Evolutionary conservation across 176 grass and related monocot genomes (phyloP), one percentile per base, ranked within the genome.

Genomic region (Zea luxurians): DNA sequence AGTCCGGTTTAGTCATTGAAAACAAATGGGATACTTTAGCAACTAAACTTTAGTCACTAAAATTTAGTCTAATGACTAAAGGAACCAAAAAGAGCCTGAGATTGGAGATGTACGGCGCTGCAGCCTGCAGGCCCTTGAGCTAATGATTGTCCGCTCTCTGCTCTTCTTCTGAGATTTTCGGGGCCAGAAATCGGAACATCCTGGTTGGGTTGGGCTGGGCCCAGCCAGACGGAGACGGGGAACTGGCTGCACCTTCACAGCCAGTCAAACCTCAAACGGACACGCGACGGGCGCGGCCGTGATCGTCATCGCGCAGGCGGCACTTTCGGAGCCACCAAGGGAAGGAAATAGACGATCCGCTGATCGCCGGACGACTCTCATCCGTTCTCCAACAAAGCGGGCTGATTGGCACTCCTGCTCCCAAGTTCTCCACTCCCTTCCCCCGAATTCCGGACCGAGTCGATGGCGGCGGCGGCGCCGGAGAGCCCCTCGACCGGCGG

Each of bases 401-500:
- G 17, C 17, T 57, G 53, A 57, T 57, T 18, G 16, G 54, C 54
- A 57, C 54, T 18, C 49, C 41, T 27, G 27, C 27, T 27, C 27
- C 27, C 27, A 27, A 27, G 27, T 27, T 42, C 60, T 27, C 60
- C 6, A 36, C 18, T 13, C 34, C 61, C 18, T 34, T 34, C 21
- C 57, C 57, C 58, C 58, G 20, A 21, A 74, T 60, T 13, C 73
- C 57, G 6, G 27, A 76, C 34, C 59, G 40, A 10, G 48, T 41
- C 34, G 37, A 78, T 78, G 76, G 61, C 47, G 16, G 61, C 44
- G 44, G 42, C 44, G 0, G 36, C 62, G n/a, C n/a, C n/a, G 6
- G 40, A 41, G 15, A 44, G 20, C 13, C 62, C 50, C 15, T 7
- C 49, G 60, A 35, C 37, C 10, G 65, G 77, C 64, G 86, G 85